A percentile compares a stretch with the other conserved stretches of the same genome.
These are phyloP conservation scores for Verbena officinalis DNA, from an alignment of 257 asterid species.

Conservation along the genomic window DNA sequence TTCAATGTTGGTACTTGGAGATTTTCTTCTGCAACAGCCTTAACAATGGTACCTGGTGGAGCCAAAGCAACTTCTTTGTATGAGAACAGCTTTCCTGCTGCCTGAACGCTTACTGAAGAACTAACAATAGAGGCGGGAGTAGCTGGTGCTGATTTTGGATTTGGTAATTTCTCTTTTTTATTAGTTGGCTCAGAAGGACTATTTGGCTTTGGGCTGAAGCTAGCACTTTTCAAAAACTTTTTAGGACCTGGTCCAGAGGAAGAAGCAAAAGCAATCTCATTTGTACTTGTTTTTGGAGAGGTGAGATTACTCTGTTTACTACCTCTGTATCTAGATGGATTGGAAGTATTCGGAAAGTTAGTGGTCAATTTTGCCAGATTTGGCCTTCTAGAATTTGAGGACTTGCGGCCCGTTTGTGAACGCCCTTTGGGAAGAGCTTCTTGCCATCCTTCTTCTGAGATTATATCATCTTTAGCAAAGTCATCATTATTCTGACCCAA, in stretches of 20 bases:
- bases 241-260: conserved; percentile 47
- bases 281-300: conserved; percentile 55
- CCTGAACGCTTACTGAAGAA: conserved; percentile 71
- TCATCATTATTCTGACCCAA: conserved; percentile 47
- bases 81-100: conserved; percentile 76
- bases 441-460: conserved; percentile 94
- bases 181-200: conserved; percentile 38
- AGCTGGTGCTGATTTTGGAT: conserved; percentile 57
- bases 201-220: conserved; percentile 60
- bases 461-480: conserved; percentile 46
- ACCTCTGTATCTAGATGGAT: conserved; percentile 51
- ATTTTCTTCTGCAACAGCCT: conserved; percentile 60
- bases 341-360: conserved; percentile 58
- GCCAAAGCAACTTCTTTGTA: conserved; percentile 93
- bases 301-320: conserved; percentile 54
- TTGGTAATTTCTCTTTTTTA: conserved; percentile 45
- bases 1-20: conserved; percentile 28
- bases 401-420: conserved; percentile 54
- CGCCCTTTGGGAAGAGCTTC: conserved; percentile 89
- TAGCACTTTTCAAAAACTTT: conserved; percentile 51
- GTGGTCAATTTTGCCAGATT: conserved; percentile 77
- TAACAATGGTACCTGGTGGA: conserved; percentile 85
- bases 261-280: conserved; percentile 44
- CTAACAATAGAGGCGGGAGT: conserved; percentile 58
- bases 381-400: conserved; percentile 67